These are phyloP conservation scores for Sporothrix luriei DNA, from an alignment of 2,329 filamentous ascomycete species.

Conservation along the genomic window DNA sequence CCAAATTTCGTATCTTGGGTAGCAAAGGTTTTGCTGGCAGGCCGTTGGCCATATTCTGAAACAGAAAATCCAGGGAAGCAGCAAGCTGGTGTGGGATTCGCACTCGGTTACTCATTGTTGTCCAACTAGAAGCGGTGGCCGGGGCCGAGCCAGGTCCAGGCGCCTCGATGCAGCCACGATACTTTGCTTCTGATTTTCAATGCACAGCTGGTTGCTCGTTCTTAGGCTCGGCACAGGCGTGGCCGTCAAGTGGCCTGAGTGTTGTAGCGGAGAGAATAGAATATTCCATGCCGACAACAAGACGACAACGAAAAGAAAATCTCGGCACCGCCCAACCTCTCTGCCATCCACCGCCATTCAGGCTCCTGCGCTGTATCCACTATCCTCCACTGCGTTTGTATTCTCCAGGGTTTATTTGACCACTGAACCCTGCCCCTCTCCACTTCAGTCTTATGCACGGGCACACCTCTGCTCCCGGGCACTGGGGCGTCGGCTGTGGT, in stretches of 20 bases:
- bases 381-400: conserved; percentile 2
- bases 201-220: neutral
- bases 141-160: neutral
- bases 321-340: conserved; percentile 22
- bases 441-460: conserved; percentile 14
- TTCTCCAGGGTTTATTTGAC: conserved; percentile 1
- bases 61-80: neutral
- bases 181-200: conserved; percentile 1
- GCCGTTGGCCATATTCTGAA: conserved; percentile 2
- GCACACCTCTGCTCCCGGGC: conserved; percentile 11
- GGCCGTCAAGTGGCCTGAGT: neutral
- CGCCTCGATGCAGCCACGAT: neutral
- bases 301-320: neutral
- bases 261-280: neutral
- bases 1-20: neutral
- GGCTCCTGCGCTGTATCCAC: neutral
- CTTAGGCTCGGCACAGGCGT: neutral
- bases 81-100: conserved; percentile 2
- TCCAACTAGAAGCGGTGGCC: neutral
- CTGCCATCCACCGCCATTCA: conserved; percentile 19
- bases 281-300: neutral
- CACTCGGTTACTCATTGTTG: neutral
- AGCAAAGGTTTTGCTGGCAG: conserved; percentile 12
- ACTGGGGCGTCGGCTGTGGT: conserved; percentile 3
- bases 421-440: neutral